These are phyloP conservation scores for Vitis riparia DNA, from an alignment of 164 flowering plant genomes.

Conservation along the genomic window DNA sequence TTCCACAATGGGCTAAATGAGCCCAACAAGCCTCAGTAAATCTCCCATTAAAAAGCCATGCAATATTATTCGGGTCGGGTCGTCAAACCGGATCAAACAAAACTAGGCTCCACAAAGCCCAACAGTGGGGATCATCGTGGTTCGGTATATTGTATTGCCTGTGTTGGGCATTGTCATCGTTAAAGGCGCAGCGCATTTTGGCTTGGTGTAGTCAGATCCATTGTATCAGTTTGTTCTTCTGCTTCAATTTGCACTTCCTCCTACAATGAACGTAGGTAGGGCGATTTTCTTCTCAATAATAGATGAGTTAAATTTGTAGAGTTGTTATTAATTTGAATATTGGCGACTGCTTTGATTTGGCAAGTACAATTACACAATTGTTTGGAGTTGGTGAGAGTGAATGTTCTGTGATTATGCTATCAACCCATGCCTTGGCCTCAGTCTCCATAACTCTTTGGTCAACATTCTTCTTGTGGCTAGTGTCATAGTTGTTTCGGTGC, in stretches of 20 bases:
- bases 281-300: too few species aligned
- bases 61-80: too few species aligned
- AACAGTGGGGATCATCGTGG: conserved; percentile 26
- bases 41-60: too few species aligned
- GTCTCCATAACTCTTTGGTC: conserved; percentile 20
- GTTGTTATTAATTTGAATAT: too few species aligned
- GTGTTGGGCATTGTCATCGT: conserved; percentile 24
- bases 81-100: too few species aligned
- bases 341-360: background rate
- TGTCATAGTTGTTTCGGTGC: background rate
- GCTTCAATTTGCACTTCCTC: conserved; percentile 39
- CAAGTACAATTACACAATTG: conserved; percentile 14
- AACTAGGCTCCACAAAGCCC: too few species aligned
- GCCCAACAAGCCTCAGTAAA: too few species aligned
- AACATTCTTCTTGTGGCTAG: conserved; percentile 22
- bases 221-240: conserved; percentile 36
- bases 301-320: too few species aligned
- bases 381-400: conserved; percentile 21
- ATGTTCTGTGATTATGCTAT: conserved; percentile 25
- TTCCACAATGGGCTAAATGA: too few species aligned
- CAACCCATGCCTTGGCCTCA: conserved; percentile 15
- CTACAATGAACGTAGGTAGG: conserved; percentile 31
- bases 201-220: conserved; percentile 24
- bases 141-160: conserved; percentile 26
- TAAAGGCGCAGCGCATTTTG: conserved; percentile 21